Conservation (phyloP, 305 asterid genomes). For the Solanum aculeatissimum region DNA sequence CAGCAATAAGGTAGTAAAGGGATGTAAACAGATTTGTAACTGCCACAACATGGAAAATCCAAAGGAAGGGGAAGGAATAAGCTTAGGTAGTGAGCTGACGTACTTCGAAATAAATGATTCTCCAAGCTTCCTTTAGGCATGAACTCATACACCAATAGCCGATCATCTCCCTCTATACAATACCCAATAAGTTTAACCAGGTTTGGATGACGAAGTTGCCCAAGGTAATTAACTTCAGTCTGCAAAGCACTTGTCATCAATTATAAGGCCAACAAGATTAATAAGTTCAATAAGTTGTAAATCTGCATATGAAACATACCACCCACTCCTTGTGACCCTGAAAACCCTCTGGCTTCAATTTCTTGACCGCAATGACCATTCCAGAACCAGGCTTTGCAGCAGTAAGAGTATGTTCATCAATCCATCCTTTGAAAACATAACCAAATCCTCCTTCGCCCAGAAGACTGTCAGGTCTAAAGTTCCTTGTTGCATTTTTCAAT, state of each 20-base stretch:
- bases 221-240: constrained; percentile 91
- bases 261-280: constrained; percentile 1
- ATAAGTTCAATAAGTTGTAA: background rate
- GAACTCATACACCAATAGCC: constrained; percentile 87
- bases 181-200: constrained; percentile 87
- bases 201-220: constrained; percentile 88
- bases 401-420: constrained; percentile 55
- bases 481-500: constrained; percentile 72
- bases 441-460: constrained; percentile 99
- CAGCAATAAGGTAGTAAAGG: background rate
- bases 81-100: constrained; percentile 3
- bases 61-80: background rate
- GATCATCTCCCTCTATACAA: constrained; percentile 82
- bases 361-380: constrained; percentile 92
- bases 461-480: constrained; percentile 88
- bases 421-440: constrained; percentile 90
- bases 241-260: constrained; percentile 25
- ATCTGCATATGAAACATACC: constrained; percentile 27
- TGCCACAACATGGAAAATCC: background rate
- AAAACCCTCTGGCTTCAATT: constrained; percentile 86
- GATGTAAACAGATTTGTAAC: background rate
- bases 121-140: constrained; percentile 97
- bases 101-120: constrained; percentile 89
- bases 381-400: constrained; percentile 86
- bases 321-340: constrained; percentile 99